Evolutionary conservation across 441 rosid genomes (phyloP).

Genomic region (Breynia disticha): DNA sequence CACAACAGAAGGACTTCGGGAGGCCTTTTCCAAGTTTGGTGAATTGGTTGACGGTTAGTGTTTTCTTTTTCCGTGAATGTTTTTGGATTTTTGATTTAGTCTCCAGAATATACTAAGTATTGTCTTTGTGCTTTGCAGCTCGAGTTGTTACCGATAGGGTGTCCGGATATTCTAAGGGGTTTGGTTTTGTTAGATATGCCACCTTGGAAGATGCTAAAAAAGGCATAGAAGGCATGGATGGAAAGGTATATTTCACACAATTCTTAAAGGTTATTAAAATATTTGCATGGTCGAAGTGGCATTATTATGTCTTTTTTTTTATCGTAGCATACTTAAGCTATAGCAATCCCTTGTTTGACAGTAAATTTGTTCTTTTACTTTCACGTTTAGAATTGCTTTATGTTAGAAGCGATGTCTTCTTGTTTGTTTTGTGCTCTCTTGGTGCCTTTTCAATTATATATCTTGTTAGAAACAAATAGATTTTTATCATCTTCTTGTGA

Average conservation of each 20-base stretch:
- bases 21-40: slow-evolving; percentile 65
- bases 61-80: slow-evolving; percentile 5
- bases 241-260: slow-evolving; percentile 41
- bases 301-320: too few relatives aligned
- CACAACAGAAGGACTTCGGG: slow-evolving; percentile 49
- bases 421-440: too few relatives aligned
- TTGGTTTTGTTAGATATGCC: slow-evolving; percentile 78
- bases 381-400: too few relatives aligned
- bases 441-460: too few relatives aligned
- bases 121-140: slow-evolving; percentile 31
- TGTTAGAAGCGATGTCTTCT: too few relatives aligned
- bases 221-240: slow-evolving; percentile 83
- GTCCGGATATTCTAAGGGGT: slow-evolving; percentile 87
- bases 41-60: slow-evolving; percentile 61
- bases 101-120: background rate
- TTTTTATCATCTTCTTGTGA: too few relatives aligned
- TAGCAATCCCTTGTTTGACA: too few relatives aligned
- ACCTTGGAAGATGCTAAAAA: slow-evolving; percentile 71
- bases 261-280: too few relatives aligned
- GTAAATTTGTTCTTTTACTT: too few relatives aligned
- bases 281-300: too few relatives aligned
- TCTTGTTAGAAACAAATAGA: too few relatives aligned
- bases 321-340: too few relatives aligned
- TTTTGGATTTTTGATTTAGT: background rate
- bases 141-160: slow-evolving; percentile 69